These are phyloP conservation scores for Paramecium sonneborni DNA, from an alignment of 73 alveolate species.

Conservation along the genomic window DNA sequence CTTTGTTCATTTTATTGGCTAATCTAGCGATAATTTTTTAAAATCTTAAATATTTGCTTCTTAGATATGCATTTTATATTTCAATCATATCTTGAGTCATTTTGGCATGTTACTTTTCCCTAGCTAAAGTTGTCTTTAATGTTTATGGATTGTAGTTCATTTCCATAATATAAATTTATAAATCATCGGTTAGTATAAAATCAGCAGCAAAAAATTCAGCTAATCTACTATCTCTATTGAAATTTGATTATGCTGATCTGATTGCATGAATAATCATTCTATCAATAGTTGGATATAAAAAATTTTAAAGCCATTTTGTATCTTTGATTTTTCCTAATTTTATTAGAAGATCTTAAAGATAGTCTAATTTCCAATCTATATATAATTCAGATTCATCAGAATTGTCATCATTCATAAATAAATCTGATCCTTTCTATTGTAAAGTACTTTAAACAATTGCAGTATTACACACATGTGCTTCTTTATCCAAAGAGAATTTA, in stretches of 20 bases:
- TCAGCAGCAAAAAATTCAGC: constrained; percentile 65
- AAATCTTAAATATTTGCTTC: constrained; percentile 52
- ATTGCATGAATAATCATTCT: constrained; percentile 56
- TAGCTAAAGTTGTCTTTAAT: not conserved
- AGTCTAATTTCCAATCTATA: constrained; percentile 63
- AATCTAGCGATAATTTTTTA: not conserved
- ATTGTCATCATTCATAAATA: not conserved
- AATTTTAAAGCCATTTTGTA: constrained; percentile 55
- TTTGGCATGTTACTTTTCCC: constrained; percentile 27
- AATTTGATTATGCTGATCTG: constrained; percentile 26
- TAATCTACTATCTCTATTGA: constrained; percentile 45
- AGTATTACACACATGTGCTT: constrained; percentile 62
- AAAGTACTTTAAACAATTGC: constrained; percentile 46
- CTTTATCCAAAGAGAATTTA: constrained; percentile 26
- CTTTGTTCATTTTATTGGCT: not conserved
- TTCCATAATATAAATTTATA: constrained; percentile 51
- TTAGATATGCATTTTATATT: constrained; percentile 23
- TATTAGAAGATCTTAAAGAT: constrained; percentile 7
- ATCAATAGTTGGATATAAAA: constrained; percentile 44
- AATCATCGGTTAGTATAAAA: constrained; percentile 50
- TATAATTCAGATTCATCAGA: constrained; percentile 41
- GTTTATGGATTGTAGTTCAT: constrained; percentile 60
- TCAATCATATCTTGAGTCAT: constrained; percentile 43
- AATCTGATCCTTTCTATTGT: not conserved
- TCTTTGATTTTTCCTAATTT: constrained; percentile 44